Evolutionary conservation across 2,329 filamentous ascomycete genomes (phyloP).

Genomic region (Fusarium redolens): DNA sequence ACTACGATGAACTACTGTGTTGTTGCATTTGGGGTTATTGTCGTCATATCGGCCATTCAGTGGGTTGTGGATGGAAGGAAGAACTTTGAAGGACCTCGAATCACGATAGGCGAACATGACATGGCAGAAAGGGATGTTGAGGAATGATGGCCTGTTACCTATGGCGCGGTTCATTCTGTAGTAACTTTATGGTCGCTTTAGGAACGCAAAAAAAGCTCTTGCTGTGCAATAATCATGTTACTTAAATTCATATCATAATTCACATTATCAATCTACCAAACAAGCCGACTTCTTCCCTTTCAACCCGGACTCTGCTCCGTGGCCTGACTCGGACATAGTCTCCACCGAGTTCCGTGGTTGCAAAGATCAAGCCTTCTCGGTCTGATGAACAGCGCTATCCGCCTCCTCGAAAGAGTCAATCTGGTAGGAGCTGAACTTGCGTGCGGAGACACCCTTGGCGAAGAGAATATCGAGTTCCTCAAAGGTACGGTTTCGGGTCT

Average conservation of each 20-base stretch:
- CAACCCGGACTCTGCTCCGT: not conserved
- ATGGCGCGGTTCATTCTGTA: too few species aligned
- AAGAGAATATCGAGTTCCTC: constrained; percentile 67
- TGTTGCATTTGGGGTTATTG: constrained; percentile 59
- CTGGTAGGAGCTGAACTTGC: constrained; percentile 29
- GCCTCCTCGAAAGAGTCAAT: constrained; percentile 18
- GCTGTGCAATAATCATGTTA: not conserved
- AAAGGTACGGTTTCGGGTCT: constrained; percentile 62
- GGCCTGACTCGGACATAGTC: not conserved
- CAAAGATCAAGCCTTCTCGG: not conserved
- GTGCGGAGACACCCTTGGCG: constrained; percentile 38
- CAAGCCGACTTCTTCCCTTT: not conserved
- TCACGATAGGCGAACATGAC: constrained; percentile 4
- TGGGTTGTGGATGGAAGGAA: constrained; percentile 61
- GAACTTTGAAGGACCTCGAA: constrained; percentile 48
- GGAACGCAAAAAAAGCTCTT: not conserved
- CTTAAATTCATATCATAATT: not conserved
- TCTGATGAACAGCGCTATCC: not conserved
- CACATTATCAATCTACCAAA: not conserved
- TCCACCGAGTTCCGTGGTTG: rapidly evolving
- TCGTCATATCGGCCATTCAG: constrained; percentile 55
- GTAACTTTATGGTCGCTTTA: rapidly evolving
- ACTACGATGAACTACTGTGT: constrained; percentile 73
- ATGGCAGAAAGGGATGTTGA: not conserved
- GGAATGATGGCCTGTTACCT: not conserved